Evolutionary conservation across 345 rosid genomes (phyloP), one percentile per base, ranked within the genome.

Genomic region (Clarkia xantiana): DNA sequence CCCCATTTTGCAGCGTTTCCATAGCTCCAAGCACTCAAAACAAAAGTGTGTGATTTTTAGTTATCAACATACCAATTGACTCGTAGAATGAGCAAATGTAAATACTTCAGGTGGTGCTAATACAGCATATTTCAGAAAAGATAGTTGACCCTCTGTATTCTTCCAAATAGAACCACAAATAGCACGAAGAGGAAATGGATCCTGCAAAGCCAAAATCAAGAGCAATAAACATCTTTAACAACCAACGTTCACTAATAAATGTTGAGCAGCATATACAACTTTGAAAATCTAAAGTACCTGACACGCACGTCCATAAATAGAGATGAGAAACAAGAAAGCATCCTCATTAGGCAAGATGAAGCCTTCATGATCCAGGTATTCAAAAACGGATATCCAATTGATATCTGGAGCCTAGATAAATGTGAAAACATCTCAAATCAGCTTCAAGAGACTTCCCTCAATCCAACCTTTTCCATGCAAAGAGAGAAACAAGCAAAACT

Each of bases 141-240:
- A 81, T 67, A 86, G 52, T 49, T 91, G 98, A 42, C 95, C 98
- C 55, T 78, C 87, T 39, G 62, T 62, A 65, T 91, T 91, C 68
- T 81, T 84, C 98, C 98, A 91, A 22, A 80, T 62, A 42, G 78
- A 75, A 42, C 79, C 76, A 60, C 94, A 91, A 42, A 86, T 54
- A n/a, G 80, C 82, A 66, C 76, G 81, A 60, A 91, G 80, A 55
- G 98, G 98, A 62, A 91, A 91, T 2, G 78, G 85, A 56, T 91
- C 95, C 98, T 91, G 75, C 63, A 72, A 22, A 55, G n/a, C 43
- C 54, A 43, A 52, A 71, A 49, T 50, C 13, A 19, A 23, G 40
- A 20, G 29, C 14, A 17, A 42, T 10, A 15, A n/a, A 11, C 11
- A 6, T 16, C 9, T 44, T 1, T 14, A 15, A 25, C 0, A 22